Conservation (phyloP, 2,329 filamentous ascomycete species). For the Onygenales sp. region DNA sequence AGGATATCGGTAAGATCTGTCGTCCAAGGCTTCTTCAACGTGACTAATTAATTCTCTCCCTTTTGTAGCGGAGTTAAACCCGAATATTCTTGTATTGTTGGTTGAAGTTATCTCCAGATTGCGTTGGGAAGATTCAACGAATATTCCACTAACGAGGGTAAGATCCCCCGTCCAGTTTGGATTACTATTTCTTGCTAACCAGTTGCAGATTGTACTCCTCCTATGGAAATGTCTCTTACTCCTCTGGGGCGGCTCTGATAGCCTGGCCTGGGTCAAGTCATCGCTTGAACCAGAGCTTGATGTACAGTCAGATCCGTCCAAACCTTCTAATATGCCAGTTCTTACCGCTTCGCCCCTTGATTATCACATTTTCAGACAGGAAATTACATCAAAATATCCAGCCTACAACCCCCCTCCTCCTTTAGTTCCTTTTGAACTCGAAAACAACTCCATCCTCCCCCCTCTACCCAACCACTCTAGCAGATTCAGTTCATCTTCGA, state of each 20-base stretch:
- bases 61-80: conserved; percentile 47
- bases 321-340: conserved; percentile 48
- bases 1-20: conserved; percentile 11
- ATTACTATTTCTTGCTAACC: conserved; percentile 8
- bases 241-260: conserved; percentile 68
- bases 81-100: conserved; percentile 62
- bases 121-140: conserved; percentile 55
- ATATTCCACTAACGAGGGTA: conserved; percentile 53
- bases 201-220: conserved; percentile 59
- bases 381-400: conserved; percentile 95
- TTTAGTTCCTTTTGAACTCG: conserved; percentile 73
- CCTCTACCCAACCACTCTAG: conserved; percentile 65
- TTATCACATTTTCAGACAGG: conserved; percentile 91
- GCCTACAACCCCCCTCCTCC: conserved; percentile 85
- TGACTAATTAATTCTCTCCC: conserved; percentile 16
- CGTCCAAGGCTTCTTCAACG: not conserved
- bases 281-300: conserved; percentile 52
- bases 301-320: conserved; percentile 17
- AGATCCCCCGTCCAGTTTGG: conserved; percentile 10
- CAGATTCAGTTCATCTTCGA: conserved; percentile 50
- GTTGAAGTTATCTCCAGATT: conserved; percentile 59
- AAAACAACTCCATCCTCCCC: conserved; percentile 84
- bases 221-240: conserved; percentile 89
- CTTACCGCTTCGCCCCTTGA: conserved; percentile 92
- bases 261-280: conserved; percentile 64